Evolutionary conservation across 495 filamentous ascomycete genomes (phyloP), one percentile per base, ranked within the genome.

Genomic region (Penicillium turbatum): DNA sequence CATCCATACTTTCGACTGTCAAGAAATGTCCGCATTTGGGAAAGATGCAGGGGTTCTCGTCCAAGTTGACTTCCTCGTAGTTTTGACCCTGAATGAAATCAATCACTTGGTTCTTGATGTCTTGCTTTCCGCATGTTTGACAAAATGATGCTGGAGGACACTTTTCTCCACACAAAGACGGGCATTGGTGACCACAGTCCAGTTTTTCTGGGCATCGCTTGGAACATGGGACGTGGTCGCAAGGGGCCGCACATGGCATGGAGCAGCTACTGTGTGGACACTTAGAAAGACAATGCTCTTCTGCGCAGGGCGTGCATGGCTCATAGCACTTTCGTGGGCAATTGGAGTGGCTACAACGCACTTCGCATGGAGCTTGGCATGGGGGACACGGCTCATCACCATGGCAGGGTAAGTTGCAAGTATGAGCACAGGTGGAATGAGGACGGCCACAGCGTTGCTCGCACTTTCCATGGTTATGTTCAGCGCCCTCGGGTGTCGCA

Each of bases 11-110:
- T 30, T 76, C 67, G 3, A 82, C 53, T 0, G 80, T 85, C 36
- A 88, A 65, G 43, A 87, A 75, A 56, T 92, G 86, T 0, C 85
- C 83, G 65, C 87, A 91, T 12, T 64, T 58, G 0, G 80, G 81
- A 27, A 91, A 74, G 8, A 90, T 76, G 51, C 78, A 79, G 7
- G 87, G 87, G 9, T 78, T 72, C 15, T 72, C 65, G 39, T 86
- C 66, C 5, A 88, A 61, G 59, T 89, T 64, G 32, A 83, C 68
- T 6, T 86, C 82, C 0, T 56, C 59, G 57, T 83, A 89, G 5
- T 69, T 59, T 15, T 68, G 63, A 5, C 69, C 54, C 60, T 73
- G 60, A 32, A 86, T 72, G 38, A 77, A 75, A 51, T 88, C 84
- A 0, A 86, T 81, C 5, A 69, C 36, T 41, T 64, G 66, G 1